These are phyloP conservation scores for Aspergillus transmontanensis DNA, from an alignment of 2,329 filamentous ascomycete species.

Conservation along the genomic window DNA sequence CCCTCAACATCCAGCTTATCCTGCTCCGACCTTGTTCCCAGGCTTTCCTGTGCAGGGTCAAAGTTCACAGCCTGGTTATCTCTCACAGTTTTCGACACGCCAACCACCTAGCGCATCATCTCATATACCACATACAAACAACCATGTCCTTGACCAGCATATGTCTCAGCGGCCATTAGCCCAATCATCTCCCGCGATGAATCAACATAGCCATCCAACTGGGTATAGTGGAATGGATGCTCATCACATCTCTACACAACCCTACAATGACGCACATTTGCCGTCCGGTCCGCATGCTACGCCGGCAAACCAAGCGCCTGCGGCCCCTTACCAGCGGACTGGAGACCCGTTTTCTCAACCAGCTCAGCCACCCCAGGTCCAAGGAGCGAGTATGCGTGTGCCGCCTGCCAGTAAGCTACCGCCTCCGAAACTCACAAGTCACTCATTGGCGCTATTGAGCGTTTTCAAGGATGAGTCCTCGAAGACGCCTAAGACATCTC, in stretches of 20 bases:
- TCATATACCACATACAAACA: constrained; percentile 14
- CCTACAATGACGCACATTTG: constrained; percentile 23
- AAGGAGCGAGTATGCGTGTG: constrained; percentile 52
- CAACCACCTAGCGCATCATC: constrained; percentile 16
- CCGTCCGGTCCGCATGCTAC: constrained; percentile 16
- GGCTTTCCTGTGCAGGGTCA: constrained; percentile 39
- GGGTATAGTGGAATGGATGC: constrained; percentile 25
- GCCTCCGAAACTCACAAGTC: constrained; percentile 59
- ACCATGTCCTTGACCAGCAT: constrained; percentile 9
- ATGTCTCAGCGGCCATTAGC: constrained; percentile 13
- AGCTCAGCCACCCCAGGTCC: constrained; percentile 35
- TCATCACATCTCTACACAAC: constrained; percentile 26
- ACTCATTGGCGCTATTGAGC: constrained; percentile 60
- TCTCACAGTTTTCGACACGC: constrained; percentile 25
- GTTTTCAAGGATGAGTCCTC: constrained; percentile 53
- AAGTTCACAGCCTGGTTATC: constrained; percentile 29
- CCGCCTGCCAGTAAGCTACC: constrained; percentile 62
- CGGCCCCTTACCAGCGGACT: constrained; percentile 50
- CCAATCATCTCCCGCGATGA: constrained; percentile 13
- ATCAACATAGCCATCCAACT: constrained; percentile 23
- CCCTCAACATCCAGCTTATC: constrained; percentile 55
- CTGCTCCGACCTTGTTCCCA: constrained; percentile 49
- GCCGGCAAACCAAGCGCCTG: constrained; percentile 25
- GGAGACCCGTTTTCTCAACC: constrained; percentile 48
- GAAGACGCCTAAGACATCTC: constrained; percentile 28